Evolutionary conservation across 1,284 basidiomycete species (phyloP), one percentile per base, ranked within the genome.

Genomic region (Ceratobasidium sp.): DNA sequence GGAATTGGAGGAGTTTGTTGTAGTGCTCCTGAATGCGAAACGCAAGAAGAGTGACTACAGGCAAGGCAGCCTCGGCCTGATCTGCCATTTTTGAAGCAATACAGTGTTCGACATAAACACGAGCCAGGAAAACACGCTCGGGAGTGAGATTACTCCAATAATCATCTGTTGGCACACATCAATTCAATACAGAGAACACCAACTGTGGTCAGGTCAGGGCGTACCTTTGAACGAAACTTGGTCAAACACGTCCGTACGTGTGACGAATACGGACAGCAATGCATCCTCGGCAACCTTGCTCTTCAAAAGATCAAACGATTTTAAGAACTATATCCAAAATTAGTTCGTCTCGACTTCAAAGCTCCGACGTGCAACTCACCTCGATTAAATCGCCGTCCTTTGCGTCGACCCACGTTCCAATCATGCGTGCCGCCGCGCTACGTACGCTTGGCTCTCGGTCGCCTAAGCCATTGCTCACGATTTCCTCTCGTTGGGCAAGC

Each of bases 41-140:
- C 0, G 95, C 96, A 60, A 98, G 88, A 0, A 90, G 89, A 0
- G 94, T 98, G 23, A 97, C 92, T 45, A 96, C 92, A 0, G 97
- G 97, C 10, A 98, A 84, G 10, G 88, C 86, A 2, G 85, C 81
- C 77, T 97, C 95, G 1, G 97, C 82, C 21, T 88, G 86, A 0
- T 83, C 81, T 4, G 59, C 92, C 89, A 62, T 92, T 87, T 74
- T 90, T 88, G 58, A 80, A 85, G 2, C 83, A 36, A 89, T 80
- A 75, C 92, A 95, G 78, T 95, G 88, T 57, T 95, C 91, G 34
- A 94, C 88, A 78, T 94, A 97, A 3, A 93, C 88, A 21, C 95
- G 90, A 0, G 90, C 92, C 1, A 98, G 85, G 76, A 97, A 90
- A 0, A 92, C 90, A 61, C 89, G 91, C 78, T 94, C 93, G 0